These are phyloP conservation scores for Globisporangium iwayamae DNA, from an alignment of 352 stramenopile genomes.

Conservation along the genomic window DNA sequence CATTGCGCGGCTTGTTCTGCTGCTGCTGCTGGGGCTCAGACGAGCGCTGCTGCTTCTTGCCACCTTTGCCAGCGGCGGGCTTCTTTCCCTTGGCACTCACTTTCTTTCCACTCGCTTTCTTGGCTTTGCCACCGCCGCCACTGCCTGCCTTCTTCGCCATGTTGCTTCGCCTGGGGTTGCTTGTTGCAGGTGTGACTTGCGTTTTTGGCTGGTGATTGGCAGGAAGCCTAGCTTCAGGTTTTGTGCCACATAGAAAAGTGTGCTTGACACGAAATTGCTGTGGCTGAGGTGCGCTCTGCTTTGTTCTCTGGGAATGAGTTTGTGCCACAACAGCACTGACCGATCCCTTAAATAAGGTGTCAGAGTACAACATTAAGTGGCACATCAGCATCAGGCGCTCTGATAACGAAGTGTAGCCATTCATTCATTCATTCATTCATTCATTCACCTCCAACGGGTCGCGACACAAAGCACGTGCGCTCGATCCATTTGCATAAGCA, in stretches of 20 bases:
- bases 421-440: not conserved
- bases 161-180: too few species aligned
- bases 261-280: not conserved
- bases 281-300: not conserved
- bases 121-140: conserved; percentile 12
- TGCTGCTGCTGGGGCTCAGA: conserved; percentile 7
- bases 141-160: conserved; percentile 6
- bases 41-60: conserved; percentile 7
- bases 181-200: not conserved
- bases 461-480: too few species aligned
- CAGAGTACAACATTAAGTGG: not conserved
- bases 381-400: not conserved
- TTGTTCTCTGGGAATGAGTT: not conserved
- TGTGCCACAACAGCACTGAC: not conserved
- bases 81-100: conserved; percentile 12
- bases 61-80: not conserved
- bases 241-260: not conserved
- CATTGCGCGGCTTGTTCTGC: not conserved
- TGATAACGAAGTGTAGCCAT: conserved; percentile 3
- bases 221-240: not conserved
- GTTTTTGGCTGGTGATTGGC: not conserved
- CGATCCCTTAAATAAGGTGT: not conserved
- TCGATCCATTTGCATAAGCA: too few species aligned
- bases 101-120: conserved; percentile 17
- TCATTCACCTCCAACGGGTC: not conserved